Percentiles rank a stretch among this genome's conserved stretches.
phyloP scores from a whole-genome alignment of 768 basidiomycete genomes.

The Russula emetica region DNA sequence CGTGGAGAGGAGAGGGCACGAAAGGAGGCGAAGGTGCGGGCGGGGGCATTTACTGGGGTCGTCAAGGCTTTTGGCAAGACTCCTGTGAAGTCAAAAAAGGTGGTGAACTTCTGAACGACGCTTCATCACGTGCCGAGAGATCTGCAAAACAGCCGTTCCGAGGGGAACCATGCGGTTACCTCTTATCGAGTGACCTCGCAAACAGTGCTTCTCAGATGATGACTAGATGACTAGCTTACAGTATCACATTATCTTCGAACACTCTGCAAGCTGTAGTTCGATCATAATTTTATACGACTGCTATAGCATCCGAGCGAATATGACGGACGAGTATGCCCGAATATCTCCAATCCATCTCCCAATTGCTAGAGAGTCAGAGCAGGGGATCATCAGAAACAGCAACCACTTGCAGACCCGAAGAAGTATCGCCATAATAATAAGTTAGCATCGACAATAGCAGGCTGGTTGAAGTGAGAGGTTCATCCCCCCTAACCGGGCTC shows the following conservation, averaged over 20 bases:
- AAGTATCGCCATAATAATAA: too few species aligned
- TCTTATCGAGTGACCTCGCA: neutral
- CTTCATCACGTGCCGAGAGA: neutral
- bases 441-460: too few species aligned
- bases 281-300: neutral
- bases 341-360: too few species aligned
- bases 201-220: neutral
- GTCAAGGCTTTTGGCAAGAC: slow-evolving; percentile 31
- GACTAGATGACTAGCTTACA: neutral
- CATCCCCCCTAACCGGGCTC: slow-evolving; percentile 32
- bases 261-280: neutral
- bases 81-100: slow-evolving; percentile 39
- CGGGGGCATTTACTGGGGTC: slow-evolving; percentile 43
- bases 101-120: slow-evolving; percentile 43
- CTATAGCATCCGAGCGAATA: neutral
- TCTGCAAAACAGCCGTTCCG: neutral
- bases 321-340: too few species aligned
- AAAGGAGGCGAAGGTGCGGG: slow-evolving; percentile 41
- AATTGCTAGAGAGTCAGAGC: too few species aligned
- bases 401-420: too few species aligned
- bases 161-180: neutral
- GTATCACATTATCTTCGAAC: neutral
- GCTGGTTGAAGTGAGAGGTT: too few species aligned
- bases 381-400: too few species aligned
- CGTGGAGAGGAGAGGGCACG: slow-evolving; percentile 44